A percentile compares a stretch with the other conserved stretches of the same genome.
Evolutionary conservation across 805 yeast genomes (phyloP).

Genomic region (Huiozyma sinensis): DNA sequence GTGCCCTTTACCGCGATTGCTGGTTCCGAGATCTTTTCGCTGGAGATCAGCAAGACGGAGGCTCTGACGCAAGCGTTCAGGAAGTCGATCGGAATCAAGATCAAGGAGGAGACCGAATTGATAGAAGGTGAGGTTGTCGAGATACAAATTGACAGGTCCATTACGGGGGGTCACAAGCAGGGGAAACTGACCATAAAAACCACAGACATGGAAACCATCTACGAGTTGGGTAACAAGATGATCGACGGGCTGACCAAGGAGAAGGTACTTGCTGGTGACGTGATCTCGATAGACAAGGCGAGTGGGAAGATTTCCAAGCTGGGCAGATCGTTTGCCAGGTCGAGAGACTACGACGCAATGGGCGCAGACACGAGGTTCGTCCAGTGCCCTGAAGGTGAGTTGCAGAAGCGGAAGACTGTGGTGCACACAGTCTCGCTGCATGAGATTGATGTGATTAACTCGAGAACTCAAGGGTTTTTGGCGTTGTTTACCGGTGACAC

Average conservation of each 20-base stretch:
- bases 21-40: conserved; percentile 85
- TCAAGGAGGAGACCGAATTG: conserved; percentile 92
- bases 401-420: conserved; percentile 89
- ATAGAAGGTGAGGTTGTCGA: conserved; percentile 99
- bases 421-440: conserved; percentile 97
- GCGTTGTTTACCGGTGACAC: conserved; percentile 94
- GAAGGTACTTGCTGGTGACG: conserved; percentile 94
- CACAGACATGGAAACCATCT: conserved; percentile 97
- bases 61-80: conserved; percentile 94
- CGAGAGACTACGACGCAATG: conserved; percentile 97
- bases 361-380: conserved; percentile 97
- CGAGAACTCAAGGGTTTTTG: conserved; percentile 94
- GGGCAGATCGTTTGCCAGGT: conserved; percentile 92
- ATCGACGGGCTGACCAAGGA: conserved; percentile 89
- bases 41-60: conserved; percentile 91
- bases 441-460: conserved; percentile 95
- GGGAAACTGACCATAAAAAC: conserved; percentile 95
- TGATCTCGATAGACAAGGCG: conserved; percentile 88
- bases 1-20: conserved; percentile 95
- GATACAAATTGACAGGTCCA: conserved; percentile 83
- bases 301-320: conserved; percentile 88
- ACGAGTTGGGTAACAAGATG: conserved; percentile 90
- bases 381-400: conserved; percentile 97
- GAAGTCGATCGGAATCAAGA: conserved; percentile 88
- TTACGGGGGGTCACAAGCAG: conserved; percentile 96